These are phyloP conservation scores for Aureobasidium vineae DNA, from an alignment of 2,329 filamentous ascomycete genomes.

Conservation along the genomic window DNA sequence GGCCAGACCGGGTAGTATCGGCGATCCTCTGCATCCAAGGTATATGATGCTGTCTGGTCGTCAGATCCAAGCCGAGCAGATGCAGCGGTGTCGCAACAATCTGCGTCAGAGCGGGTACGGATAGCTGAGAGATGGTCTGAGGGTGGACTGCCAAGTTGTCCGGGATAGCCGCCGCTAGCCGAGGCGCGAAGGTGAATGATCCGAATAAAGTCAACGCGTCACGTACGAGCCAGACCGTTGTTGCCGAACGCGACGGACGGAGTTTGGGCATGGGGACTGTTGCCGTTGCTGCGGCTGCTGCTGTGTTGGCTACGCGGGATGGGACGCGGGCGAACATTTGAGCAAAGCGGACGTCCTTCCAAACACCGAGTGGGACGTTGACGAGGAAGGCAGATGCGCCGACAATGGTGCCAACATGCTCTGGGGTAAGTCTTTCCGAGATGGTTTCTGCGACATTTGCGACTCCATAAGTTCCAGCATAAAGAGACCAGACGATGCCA, in stretches of 20 bases:
- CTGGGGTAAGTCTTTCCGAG: constrained; percentile 29
- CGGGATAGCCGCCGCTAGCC: constrained; percentile 32
- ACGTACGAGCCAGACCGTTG: constrained; percentile 35
- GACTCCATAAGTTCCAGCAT: constrained; percentile 35
- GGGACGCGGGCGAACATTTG: constrained; percentile 32
- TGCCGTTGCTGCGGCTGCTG: constrained; percentile 10
- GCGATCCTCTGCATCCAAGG: constrained; percentile 16
- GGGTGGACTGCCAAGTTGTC: constrained; percentile 30
- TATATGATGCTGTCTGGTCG: constrained; percentile 27
- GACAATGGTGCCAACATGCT: constrained; percentile 29
- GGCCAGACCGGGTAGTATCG: constrained; percentile 31
- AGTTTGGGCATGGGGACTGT: constrained; percentile 24
- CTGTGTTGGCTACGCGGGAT: constrained; percentile 16
- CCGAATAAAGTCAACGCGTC: constrained; percentile 38
- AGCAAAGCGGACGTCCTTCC: constrained; percentile 38
- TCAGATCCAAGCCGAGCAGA: constrained; percentile 35
- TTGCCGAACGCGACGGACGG: constrained; percentile 28
- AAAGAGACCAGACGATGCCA: constrained; percentile 36
- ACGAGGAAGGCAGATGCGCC: constrained; percentile 35
- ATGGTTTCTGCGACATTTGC: constrained; percentile 34
- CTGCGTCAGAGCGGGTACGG: constrained; percentile 37
- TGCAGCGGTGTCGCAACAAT: constrained; percentile 36
- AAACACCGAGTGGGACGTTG: constrained; percentile 36
- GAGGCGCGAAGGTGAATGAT: constrained; percentile 36
- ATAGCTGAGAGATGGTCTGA: constrained; percentile 33